Evolutionary conservation across 805 yeast genomes (phyloP).

Genomic region (Kuraishia hungarica): DNA sequence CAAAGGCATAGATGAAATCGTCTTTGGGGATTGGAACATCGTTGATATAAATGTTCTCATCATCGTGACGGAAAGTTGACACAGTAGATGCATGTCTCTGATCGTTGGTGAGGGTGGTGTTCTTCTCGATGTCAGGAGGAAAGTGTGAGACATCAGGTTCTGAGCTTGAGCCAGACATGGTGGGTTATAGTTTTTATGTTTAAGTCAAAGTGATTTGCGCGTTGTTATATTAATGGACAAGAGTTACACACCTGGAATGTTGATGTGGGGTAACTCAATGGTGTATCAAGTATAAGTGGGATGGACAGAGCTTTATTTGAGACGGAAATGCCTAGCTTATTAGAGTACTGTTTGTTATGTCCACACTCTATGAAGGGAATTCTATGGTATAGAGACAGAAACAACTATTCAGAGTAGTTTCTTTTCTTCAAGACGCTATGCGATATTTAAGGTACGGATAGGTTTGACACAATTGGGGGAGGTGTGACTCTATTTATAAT

Average conservation of each 20-base stretch:
- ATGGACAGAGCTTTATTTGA: no score
- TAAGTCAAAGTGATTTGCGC: neutral
- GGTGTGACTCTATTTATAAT: neutral
- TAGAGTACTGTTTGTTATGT: no score
- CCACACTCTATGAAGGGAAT: no score
- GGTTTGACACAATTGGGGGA: neutral
- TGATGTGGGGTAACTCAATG: neutral
- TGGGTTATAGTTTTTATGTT: neutral
- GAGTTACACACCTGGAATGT: neutral
- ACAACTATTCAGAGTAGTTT: neutral
- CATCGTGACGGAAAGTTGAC: constrained; percentile 28
- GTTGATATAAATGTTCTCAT: constrained; percentile 32
- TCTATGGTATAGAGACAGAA: no score
- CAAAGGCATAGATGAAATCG: constrained; percentile 57
- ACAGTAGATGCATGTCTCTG: constrained; percentile 1
- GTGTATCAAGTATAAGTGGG: neutral
- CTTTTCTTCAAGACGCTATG: neutral
- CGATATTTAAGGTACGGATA: neutral
- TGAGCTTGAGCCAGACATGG: neutral
- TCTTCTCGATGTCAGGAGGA: constrained; percentile 5
- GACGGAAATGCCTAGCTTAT: no score
- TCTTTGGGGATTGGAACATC: constrained; percentile 34
- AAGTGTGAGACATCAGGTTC: neutral
- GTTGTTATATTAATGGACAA: neutral
- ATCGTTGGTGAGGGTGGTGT: neutral